These are phyloP conservation scores for Fusarium decemcellulare DNA, from an alignment of 2,329 filamentous ascomycete species.

Conservation along the genomic window DNA sequence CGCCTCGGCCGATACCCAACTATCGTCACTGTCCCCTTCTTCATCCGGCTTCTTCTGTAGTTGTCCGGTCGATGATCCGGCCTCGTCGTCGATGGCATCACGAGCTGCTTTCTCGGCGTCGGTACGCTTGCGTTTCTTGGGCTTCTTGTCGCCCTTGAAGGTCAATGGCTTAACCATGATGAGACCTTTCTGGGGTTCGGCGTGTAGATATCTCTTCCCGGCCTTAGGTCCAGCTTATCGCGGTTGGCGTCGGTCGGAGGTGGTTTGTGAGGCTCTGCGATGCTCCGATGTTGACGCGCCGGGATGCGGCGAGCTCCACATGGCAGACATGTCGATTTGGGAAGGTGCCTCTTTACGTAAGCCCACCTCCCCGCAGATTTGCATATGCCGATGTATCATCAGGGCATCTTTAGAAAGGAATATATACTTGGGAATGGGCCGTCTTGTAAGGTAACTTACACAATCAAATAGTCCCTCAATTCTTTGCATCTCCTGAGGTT, in stretches of 20 bases:
- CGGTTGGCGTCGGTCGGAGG: slow-evolving; percentile 17
- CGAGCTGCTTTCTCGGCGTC: slow-evolving; percentile 63
- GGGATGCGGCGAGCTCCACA: slow-evolving; percentile 54
- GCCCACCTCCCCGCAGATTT: slow-evolving; percentile 32
- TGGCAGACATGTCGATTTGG: slow-evolving; percentile 12
- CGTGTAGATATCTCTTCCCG: neutral
- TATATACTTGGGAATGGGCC: neutral
- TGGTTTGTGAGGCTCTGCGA: slow-evolving; percentile 16
- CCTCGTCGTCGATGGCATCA: slow-evolving; percentile 32
- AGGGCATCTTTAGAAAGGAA: neutral
- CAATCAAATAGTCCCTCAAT: neutral
- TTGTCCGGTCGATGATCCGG: slow-evolving; percentile 29
- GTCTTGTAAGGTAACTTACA: neutral
- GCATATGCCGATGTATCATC: slow-evolving; percentile 10
- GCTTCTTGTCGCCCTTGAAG: slow-evolving; percentile 98
- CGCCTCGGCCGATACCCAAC: slow-evolving; percentile 89
- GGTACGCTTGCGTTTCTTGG: slow-evolving; percentile 89
- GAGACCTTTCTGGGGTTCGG: neutral
- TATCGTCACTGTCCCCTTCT: slow-evolving; percentile 77
- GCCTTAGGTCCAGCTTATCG: neutral
- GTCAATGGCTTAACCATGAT: slow-evolving; percentile 88
- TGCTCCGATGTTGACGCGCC: slow-evolving; percentile 8
- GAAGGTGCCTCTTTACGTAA: slow-evolving; percentile 46
- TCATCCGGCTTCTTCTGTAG: slow-evolving; percentile 44
- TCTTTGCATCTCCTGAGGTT: neutral